Evolutionary conservation across 1,139 yeast species (phyloP), one percentile per base, ranked within the genome.

Genomic region (Pichia sp.): DNA sequence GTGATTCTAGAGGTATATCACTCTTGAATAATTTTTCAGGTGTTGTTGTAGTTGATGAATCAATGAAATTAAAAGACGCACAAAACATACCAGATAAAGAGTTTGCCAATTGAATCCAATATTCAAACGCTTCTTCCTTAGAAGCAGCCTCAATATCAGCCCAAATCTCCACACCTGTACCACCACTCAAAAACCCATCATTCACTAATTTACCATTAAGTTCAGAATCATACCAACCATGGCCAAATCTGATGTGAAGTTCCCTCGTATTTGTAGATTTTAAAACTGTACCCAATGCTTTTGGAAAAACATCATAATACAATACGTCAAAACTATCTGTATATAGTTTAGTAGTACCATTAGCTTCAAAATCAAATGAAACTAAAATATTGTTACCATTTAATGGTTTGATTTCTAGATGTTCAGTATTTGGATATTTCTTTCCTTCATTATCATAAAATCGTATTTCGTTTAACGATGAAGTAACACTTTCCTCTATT

Each of bases 141-240:
- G 69, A 56, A 1, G 62, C 64, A 0, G 93, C 91, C 55, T 83
- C 93, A 20, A 91, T 73, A 36, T 79, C 71, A 0, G 96, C 93
- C 86, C 94, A 86, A 10, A 91, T 59, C 60, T 93, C 99, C 10
- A 91, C 96, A 26, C 99, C 99, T 4, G 93, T 84, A 2, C 98
- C 98, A 19, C 98, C 98, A 40, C 89, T 72, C 43, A 64, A 67
- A 11, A 62, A 56, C 0, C 99, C 99, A 51, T 76, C 65, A 37
- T 68, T 65, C 0, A 96, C 96, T 38, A 86, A 69, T 36, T 71
- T 66, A 0, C 98, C 98, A 95, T 96, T 91, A 6, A 74, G 66
- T 46, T 83, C 86, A 0, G 89, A 69, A 55, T 91, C 96, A 94
- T 96, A 91, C 81, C 91, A 84, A 1, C 98, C 99, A 59, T 87